Evolutionary conservation across 345 rosid species (phyloP).

Genomic region (Syzygium jambos): DNA sequence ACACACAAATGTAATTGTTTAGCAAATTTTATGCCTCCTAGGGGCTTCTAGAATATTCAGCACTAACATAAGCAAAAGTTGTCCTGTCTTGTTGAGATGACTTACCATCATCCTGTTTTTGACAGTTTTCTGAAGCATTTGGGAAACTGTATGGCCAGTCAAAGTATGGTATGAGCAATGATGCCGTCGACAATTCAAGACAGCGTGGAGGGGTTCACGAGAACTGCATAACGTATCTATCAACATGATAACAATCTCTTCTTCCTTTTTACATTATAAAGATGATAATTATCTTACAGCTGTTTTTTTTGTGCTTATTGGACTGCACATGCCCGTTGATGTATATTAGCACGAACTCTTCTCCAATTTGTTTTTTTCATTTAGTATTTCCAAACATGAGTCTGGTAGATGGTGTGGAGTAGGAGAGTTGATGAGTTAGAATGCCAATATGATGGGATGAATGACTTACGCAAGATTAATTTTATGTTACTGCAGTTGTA

Average conservation of each 20-base stretch:
- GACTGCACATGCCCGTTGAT: neutral
- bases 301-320: neutral
- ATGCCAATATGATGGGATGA: neutral
- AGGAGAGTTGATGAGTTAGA: neutral
- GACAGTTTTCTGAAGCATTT: conserved; percentile 89
- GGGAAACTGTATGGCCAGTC: conserved; percentile 91
- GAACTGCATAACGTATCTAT: conserved; percentile 76
- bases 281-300: neutral
- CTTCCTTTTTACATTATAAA: neutral
- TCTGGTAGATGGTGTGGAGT: neutral
- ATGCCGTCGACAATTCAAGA: conserved; percentile 47
- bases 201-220: conserved; percentile 66
- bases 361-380: no score
- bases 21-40: neutral
- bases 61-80: neutral
- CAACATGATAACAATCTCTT: neutral
- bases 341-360: neutral
- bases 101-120: neutral
- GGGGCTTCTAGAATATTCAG: neutral
- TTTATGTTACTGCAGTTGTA: conserved; percentile 38
- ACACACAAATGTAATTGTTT: neutral
- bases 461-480: neutral
- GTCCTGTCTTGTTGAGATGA: neutral
- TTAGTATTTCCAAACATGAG: neutral
- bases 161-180: conserved; percentile 53